Evolutionary conservation across 108 stramenopile genomes (phyloP), one percentile per base, ranked within the genome.

Genomic region (Cylindrotheca closterium): DNA sequence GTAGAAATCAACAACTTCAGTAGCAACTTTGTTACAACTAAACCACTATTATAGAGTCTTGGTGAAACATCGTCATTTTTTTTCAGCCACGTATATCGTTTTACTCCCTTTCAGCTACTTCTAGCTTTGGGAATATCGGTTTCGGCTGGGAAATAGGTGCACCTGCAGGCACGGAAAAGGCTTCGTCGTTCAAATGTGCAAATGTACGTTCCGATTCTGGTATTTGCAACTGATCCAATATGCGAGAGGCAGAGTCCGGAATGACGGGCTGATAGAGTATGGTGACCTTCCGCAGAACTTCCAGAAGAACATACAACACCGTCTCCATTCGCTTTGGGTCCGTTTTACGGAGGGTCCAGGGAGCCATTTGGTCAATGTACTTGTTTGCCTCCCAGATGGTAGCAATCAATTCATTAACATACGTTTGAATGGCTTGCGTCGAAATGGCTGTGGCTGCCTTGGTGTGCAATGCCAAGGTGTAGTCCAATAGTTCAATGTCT

Each of bases 191-290:
- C 69, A 93, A 65, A 66, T 93, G 87, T 8, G 69, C 72, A 63
- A 93, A 93, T 12, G 79, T 78, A 56, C 92, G 73, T 52, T 92
- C 79, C 19, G 87, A 79, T 37, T 75, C 58, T 5, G 93, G 88
- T 2, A 98, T 93, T 15, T 73, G 78, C 26, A 99, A 67, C 55
- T 77, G 81, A 78, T 97, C 93, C 64, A 99, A 71, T 31, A 98
- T 89, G 23, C 69, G 64, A 58, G 79, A 84, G 24, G 96, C 88
- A 23, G 93, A 83, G 5, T 58, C 56, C 23, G 98, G 97, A 55
- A 98, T 94, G 55, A 98, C 55, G 2, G 98, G 98, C 69, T 97
- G 96, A 62, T 96, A 93, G 46, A 91, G 60, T 37, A 98, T 91
- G 47, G 79, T 88, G 19, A 85, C 79, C 30, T 82, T 68, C 34